Conservation (phyloP, 2,329 filamentous ascomycete genomes). For the Mollisia scopiformis region DNA sequence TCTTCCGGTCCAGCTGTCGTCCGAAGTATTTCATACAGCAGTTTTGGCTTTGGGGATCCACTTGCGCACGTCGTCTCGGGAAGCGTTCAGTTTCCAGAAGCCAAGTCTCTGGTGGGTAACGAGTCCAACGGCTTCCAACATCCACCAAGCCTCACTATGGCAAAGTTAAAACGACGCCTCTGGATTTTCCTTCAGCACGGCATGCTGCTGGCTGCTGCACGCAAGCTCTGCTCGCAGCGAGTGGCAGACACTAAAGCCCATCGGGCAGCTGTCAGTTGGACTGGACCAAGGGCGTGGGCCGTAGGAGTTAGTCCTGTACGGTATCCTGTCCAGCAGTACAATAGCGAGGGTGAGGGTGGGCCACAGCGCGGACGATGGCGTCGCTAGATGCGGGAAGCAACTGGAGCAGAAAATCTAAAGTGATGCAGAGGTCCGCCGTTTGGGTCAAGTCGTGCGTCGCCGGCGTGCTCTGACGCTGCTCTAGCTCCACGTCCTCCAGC, state of each 20-base stretch:
- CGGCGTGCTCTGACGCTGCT: conserved; percentile 9
- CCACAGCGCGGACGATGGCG: conserved; percentile 19
- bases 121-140: background rate
- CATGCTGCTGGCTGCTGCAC: background rate
- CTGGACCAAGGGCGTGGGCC: conserved; percentile 15
- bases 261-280: conserved; percentile 20
- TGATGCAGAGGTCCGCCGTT: conserved; percentile 9
- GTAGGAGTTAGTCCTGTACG: no score
- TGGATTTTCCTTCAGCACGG: no score
- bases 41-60: background rate
- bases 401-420: no score
- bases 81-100: background rate
- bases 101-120: background rate
- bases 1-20: conserved; percentile 9
- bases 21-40: conserved; percentile 12
- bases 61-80: background rate
- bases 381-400: conserved; percentile 20
- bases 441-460: conserved; percentile 7
- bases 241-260: conserved; percentile 2
- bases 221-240: background rate
- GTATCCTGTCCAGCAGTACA: no score
- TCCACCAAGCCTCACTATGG: background rate
- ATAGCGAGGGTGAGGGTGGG: no score
- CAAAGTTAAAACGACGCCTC: background rate
- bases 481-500: background rate